These are phyloP conservation scores for Jacaranda mimosifolia DNA, from an alignment of 257 asterid genomes.

Conservation along the genomic window DNA sequence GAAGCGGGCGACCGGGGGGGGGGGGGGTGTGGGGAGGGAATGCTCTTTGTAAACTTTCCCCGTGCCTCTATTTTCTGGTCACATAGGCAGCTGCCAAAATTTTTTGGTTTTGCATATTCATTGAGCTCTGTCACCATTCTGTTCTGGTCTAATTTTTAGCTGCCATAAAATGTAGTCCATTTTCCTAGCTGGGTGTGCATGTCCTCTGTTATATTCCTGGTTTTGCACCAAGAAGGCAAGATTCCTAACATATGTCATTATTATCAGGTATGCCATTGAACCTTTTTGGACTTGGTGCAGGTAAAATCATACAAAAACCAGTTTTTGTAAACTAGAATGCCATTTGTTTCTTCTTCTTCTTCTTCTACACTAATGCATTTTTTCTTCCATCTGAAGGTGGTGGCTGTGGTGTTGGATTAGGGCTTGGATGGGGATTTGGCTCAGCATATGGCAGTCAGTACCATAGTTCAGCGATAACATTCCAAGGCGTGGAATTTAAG, in stretches of 20 bases:
- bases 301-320: conserved; percentile 45
- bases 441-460: conserved; percentile 86
- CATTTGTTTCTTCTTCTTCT: conserved; percentile 2
- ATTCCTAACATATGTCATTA: conserved; percentile 9
- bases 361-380: conserved; percentile 12
- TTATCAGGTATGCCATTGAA: conserved; percentile 79
- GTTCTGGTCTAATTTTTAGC: background rate
- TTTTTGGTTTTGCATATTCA: background rate
- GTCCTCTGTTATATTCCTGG: too few species aligned
- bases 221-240: background rate
- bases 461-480: conserved; percentile 67
- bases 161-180: background rate
- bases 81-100: background rate
- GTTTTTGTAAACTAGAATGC: background rate
- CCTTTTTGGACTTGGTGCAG: conserved; percentile 87
- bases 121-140: background rate
- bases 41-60: too few species aligned
- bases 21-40: too few species aligned
- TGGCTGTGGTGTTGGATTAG: conserved; percentile 90
- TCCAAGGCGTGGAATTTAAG: conserved; percentile 67
- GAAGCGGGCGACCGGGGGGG: too few species aligned
- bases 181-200: background rate
- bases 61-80: background rate
- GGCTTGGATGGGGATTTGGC: conserved; percentile 99
- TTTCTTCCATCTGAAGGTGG: conserved; percentile 69